Conservation (phyloP, 2,329 filamentous ascomycete species). For the Claviceps quebecensis region DNA sequence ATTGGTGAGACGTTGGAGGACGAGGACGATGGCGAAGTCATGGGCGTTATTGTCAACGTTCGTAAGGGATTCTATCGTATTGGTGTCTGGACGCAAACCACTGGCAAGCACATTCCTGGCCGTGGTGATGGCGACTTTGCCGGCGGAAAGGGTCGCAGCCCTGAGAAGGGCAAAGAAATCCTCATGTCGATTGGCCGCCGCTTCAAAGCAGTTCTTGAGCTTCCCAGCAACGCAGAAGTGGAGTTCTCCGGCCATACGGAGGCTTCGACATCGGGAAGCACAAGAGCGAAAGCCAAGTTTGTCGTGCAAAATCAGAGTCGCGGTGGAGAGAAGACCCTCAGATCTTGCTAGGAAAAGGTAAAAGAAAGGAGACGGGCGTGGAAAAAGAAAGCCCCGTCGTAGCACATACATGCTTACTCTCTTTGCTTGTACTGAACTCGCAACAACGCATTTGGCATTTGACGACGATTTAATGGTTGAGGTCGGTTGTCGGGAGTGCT, state of each 20-base stretch:
- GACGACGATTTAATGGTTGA: not conserved
- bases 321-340: not conserved
- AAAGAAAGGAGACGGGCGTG: conserved; percentile 8
- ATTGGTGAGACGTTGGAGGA: conserved; percentile 97
- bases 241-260: conserved; percentile 98
- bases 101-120: conserved; percentile 67
- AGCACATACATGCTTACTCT: not conserved
- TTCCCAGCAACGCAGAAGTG: conserved; percentile 62
- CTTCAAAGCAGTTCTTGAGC: conserved; percentile 84
- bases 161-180: conserved; percentile 73
- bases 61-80: conserved; percentile 97
- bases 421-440: not conserved
- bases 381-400: conserved; percentile 12
- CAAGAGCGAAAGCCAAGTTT: conserved; percentile 90
- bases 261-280: conserved; percentile 82
- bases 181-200: conserved; percentile 71
- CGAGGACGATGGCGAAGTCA: conserved; percentile 89
- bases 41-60: conserved; percentile 98
- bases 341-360: not conserved
- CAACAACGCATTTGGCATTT: not conserved
- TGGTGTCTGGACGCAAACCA: conserved; percentile 91
- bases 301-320: conserved; percentile 46
- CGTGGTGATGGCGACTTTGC: conserved; percentile 61
- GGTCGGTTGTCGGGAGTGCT: not conserved
- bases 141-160: conserved; percentile 61